A percentile compares a stretch with the other conserved stretches of the same genome.
Conservation (phyloP, 768 basidiomycete genomes). For the Kwoniella europaea region DNA sequence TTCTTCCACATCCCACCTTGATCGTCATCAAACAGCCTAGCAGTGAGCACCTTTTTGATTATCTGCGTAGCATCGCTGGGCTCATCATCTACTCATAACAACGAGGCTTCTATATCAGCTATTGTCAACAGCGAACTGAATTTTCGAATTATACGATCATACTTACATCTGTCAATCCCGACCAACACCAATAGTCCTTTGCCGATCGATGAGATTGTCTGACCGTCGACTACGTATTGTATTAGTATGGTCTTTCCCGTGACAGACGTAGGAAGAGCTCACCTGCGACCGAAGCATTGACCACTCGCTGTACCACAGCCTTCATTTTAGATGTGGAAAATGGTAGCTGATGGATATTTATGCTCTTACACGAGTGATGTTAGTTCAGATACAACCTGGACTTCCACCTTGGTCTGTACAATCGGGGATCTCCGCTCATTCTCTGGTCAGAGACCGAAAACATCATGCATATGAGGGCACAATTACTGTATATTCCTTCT, state of each 20-base stretch:
- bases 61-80: conserved; percentile 71
- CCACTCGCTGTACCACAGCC: conserved; percentile 81
- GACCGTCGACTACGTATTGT: conserved; percentile 68
- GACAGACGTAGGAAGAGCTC: conserved; percentile 26
- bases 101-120: neutral
- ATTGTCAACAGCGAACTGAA: neutral
- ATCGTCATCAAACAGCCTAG: conserved; percentile 70
- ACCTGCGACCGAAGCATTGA: conserved; percentile 85
- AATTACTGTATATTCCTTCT: no score
- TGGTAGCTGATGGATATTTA: no score
- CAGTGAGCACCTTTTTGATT: conserved; percentile 79
- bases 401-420: neutral
- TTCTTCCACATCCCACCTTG: conserved; percentile 74
- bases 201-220: conserved; percentile 79
- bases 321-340: conserved; percentile 64
- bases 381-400: no score
- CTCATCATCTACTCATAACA: conserved; percentile 71
- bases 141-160: neutral
- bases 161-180: conserved; percentile 73
- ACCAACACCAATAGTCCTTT: conserved; percentile 87
- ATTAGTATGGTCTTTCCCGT: conserved; percentile 7
- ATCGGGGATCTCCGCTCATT: no score
- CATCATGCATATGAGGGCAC: no score
- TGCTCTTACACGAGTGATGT: no score
- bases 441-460: no score